These are phyloP conservation scores for Diplocarpon rosae DNA, from an alignment of 2,329 filamentous ascomycete genomes.

Conservation along the genomic window DNA sequence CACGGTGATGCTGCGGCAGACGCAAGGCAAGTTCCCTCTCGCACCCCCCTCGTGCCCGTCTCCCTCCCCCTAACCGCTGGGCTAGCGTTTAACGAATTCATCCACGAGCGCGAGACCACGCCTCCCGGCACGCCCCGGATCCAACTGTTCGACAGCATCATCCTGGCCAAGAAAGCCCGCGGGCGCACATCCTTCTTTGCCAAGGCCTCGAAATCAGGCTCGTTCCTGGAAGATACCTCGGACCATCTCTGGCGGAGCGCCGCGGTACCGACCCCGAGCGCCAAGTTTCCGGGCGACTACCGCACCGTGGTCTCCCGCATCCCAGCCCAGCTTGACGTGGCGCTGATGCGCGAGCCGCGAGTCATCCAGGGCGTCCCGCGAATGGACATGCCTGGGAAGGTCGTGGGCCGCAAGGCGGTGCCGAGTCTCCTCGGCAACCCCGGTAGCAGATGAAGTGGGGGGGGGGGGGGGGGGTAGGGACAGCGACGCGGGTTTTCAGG, in stretches of 20 bases:
- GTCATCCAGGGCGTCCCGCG: slow-evolving; percentile 80
- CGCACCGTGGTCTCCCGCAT: slow-evolving; percentile 50
- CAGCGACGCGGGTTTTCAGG: not conserved
- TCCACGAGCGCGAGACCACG: slow-evolving; percentile 65
- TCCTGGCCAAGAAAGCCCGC: slow-evolving; percentile 61
- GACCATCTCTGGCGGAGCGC: slow-evolving; percentile 73
- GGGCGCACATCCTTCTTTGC: slow-evolving; percentile 48
- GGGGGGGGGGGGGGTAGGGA: not conserved
- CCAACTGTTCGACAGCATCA: slow-evolving; percentile 74
- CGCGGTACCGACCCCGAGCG: slow-evolving; percentile 47
- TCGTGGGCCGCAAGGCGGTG: slow-evolving; percentile 27
- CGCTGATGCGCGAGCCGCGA: slow-evolving; percentile 84
- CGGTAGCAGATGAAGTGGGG: slow-evolving; percentile 9
- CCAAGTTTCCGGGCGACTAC: slow-evolving; percentile 54
- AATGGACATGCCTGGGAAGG: slow-evolving; percentile 29
- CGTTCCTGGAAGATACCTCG: slow-evolving; percentile 59
- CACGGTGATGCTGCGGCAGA: slow-evolving; percentile 51
- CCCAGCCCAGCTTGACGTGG: slow-evolving; percentile 73
- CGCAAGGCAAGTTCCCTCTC: slow-evolving; percentile 42
- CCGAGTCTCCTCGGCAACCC: slow-evolving; percentile 29
- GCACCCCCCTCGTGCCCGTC: slow-evolving; percentile 4
- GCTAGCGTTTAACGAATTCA: slow-evolving; percentile 67
- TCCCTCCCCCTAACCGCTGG: slow-evolving; percentile 35
- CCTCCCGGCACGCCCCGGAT: slow-evolving; percentile 52
- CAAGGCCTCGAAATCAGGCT: slow-evolving; percentile 29